Base-by-base conservation (phyloP, 2,329 filamentous ascomycete genomes). In the Boeremia exigua region DNA sequence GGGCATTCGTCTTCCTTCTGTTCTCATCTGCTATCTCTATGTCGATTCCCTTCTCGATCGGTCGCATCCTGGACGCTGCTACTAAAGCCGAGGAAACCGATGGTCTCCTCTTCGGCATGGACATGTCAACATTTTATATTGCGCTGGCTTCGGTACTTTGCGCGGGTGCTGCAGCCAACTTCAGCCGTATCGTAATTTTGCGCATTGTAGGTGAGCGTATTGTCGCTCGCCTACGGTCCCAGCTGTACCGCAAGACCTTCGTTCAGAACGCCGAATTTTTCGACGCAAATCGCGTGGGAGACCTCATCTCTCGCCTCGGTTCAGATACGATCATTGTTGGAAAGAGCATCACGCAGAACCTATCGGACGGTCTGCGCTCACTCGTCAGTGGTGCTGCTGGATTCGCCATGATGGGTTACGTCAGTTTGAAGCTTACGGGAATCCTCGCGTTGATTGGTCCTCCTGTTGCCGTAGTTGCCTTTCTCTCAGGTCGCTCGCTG, bases 261-360 rank as follows among this genome's bases (percentile, higher is more conserved):
- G 84, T 95, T n/a, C 95, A 99, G 75, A 95, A 99, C 75, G 95
- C 95, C 55, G 95, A 98, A 71, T 99, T 99, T 79, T 99, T 99
- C 71, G 95, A 99, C 73, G 95, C 95, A 34, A 99, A 99, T 78
- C 86, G 95, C 25, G 93, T 97, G 25, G 95, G 95, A 74, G 95
- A 99, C 73, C 80, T 99, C 66, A 97, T 99, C 70, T 98, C 94
- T 33, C 89, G 96, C 33, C 86, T 99, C 40, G 93, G 94, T 69
- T 96, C 93, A 2, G 96, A 99, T 75, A 97, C 95, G 0, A 92
- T 98, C 70, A 96, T 99, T 70, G 95, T 99, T 50, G 95, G 94
- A 72, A 99, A 99, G 78, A 96, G 92, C 69, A 96, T 99, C 62
- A 99, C 95, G 0, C 94, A 98, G 72, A 99, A 99, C 72, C 80